Percentiles rank a stretch among this genome's conserved stretches.
These are phyloP conservation scores for Cystobasidium slooffiae DNA, from an alignment of 1,284 basidiomycete species.

Conservation along the genomic window DNA sequence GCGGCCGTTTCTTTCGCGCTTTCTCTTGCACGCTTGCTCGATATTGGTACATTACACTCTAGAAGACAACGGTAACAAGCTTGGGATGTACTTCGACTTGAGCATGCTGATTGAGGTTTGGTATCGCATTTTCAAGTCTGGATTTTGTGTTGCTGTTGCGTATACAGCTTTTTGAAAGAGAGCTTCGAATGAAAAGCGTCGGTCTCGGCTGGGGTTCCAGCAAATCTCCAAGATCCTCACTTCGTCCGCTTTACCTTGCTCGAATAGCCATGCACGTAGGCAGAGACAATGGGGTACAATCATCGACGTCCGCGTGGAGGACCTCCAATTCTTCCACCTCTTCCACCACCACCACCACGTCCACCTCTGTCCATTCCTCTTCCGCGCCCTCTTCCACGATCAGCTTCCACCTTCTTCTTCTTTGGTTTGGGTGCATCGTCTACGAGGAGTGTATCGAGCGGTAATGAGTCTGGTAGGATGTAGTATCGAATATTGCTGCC, in stretches of 20 bases:
- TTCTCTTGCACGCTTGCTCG: too few relatives aligned
- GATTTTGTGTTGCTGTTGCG: too few relatives aligned
- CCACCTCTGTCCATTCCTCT: conserved; percentile 39
- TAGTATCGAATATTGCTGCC: conserved; percentile 77
- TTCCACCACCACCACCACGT: conserved; percentile 24
- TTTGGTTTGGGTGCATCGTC: conserved; percentile 98
- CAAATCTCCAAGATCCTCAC: neutral
- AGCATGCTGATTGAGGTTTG: too few relatives aligned
- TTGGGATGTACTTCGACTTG: too few relatives aligned
- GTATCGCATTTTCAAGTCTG: too few relatives aligned
- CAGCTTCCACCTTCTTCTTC: conserved; percentile 57
- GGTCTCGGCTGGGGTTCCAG: too few relatives aligned
- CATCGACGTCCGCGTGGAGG: conserved; percentile 40
- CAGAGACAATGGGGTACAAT: neutral
- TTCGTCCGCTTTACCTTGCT: neutral
- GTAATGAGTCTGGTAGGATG: conserved; percentile 92
- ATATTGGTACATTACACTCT: too few relatives aligned
- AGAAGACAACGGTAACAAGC: too few relatives aligned
- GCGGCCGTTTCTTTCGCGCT: too few relatives aligned
- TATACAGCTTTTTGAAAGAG: too few relatives aligned
- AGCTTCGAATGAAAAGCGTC: too few relatives aligned
- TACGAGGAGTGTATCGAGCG: conserved; percentile 92
- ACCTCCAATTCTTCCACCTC: conserved; percentile 34
- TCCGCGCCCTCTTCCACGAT: conserved; percentile 30
- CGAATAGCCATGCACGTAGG: too few relatives aligned